Conservation (phyloP, 2,329 filamentous ascomycete species). For the Myriosclerotinia duriaeana region DNA sequence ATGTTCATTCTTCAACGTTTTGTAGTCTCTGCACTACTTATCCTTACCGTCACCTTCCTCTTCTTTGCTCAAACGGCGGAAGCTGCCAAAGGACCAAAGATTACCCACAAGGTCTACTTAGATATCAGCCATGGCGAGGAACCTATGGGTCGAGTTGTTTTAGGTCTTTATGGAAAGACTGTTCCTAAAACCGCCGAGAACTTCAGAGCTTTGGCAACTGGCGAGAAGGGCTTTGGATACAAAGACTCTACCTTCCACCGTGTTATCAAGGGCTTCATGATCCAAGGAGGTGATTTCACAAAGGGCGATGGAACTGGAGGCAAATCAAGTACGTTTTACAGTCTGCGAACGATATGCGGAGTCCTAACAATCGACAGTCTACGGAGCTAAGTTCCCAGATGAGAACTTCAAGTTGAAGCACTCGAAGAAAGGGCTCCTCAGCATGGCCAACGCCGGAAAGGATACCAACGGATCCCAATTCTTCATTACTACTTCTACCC, state of each 20-base stretch:
- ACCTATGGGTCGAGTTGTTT: conserved; percentile 70
- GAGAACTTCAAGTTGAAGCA: conserved; percentile 97
- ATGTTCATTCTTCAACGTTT: conserved; percentile 77
- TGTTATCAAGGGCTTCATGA: conserved; percentile 89
- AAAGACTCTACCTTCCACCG: conserved; percentile 82
- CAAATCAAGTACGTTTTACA: conserved; percentile 67
- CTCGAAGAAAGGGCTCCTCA: conserved; percentile 78
- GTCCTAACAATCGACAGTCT: conserved; percentile 54
- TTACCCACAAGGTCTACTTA: conserved; percentile 93
- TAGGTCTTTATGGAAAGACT: conserved; percentile 85
- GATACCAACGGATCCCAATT: conserved; percentile 89
- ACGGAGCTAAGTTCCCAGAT: conserved; percentile 78
- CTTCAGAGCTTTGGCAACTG: conserved; percentile 78
- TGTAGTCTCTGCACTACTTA: conserved; percentile 69
- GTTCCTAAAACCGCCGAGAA: conserved; percentile 74
- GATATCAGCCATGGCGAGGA: conserved; percentile 77
- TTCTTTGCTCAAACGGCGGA: conserved; percentile 74
- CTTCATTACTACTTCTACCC: conserved; percentile 84
- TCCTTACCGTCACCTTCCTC: conserved; percentile 72
- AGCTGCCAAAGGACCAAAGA: conserved; percentile 84
- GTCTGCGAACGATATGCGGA: background rate
- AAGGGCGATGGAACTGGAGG: conserved; percentile 78
- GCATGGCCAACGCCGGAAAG: conserved; percentile 82
- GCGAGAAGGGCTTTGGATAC: conserved; percentile 84
- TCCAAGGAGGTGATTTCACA: conserved; percentile 88